These are phyloP conservation scores for Ichthyophthirius multifiliis DNA, from an alignment of 169 alveolate species.

Conservation along the genomic window DNA sequence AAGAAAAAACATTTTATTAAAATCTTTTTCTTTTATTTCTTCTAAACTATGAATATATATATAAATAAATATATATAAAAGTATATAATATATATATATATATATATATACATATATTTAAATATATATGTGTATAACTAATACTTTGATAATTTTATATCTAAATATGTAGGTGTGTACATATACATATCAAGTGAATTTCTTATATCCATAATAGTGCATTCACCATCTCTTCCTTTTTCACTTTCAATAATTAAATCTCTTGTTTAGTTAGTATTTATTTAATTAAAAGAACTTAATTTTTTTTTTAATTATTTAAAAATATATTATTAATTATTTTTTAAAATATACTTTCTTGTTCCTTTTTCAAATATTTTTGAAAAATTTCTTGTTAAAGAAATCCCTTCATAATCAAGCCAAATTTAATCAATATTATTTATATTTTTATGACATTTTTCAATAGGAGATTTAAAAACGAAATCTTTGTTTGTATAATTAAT, in stretches of 20 bases:
- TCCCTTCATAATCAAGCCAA: conserved; percentile 5
- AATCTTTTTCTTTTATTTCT: not conserved
- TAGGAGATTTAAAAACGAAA: not conserved
- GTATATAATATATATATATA: too few species aligned
- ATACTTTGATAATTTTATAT: not conserved
- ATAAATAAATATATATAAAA: too few species aligned
- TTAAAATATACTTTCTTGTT: not conserved
- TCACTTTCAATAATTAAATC: conserved; percentile 1
- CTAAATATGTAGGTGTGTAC: not conserved
- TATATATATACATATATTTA: not conserved
- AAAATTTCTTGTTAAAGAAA: not conserved
- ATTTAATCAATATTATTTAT: not conserved
- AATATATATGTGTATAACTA: not conserved
- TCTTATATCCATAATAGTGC: not conserved
- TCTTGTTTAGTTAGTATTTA: not conserved
- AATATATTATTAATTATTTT: not conserved
- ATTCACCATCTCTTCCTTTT: not conserved
- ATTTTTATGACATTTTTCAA: not conserved
- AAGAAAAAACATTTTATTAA: not conserved
- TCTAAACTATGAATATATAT: not conserved
- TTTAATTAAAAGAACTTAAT: not conserved
- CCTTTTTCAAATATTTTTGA: not conserved
- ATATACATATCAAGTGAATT: not conserved
- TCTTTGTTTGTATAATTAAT: not conserved
- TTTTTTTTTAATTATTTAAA: not conserved